These are phyloP conservation scores for Phaffia australis DNA, from an alignment of 768 basidiomycete genomes.

Conservation along the genomic window DNA sequence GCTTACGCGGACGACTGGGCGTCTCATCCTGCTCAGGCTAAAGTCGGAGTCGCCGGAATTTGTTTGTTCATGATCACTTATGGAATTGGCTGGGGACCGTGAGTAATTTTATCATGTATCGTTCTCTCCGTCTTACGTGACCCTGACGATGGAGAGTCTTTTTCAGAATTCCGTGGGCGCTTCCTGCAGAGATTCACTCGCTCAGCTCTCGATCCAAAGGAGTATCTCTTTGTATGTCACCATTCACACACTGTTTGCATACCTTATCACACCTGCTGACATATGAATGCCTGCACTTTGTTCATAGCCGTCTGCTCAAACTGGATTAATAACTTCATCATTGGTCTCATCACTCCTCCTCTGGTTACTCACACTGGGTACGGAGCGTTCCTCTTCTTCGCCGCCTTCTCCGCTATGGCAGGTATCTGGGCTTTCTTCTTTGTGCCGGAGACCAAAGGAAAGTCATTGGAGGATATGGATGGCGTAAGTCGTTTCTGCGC, in stretches of 20 bases:
- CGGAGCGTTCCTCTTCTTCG: conserved; percentile 29
- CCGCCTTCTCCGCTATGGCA: conserved; percentile 22
- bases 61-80: background rate
- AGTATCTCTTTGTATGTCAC: background rate
- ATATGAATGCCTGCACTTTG: background rate
- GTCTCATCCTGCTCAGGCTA: background rate
- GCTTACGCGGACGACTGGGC: background rate
- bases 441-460: conserved; percentile 28
- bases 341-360: conserved; percentile 27
- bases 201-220: conserved; percentile 4
- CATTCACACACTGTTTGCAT: background rate
- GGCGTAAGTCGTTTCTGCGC: background rate
- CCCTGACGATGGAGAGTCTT: too few relatives aligned
- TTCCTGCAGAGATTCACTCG: conserved; percentile 3
- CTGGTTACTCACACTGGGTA: conserved; percentile 23
- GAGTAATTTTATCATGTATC: too few relatives aligned
- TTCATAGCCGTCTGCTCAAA: conserved; percentile 26
- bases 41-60: background rate
- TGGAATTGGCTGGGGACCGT: conserved; percentile 6
- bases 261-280: too few relatives aligned
- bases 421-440: conserved; percentile 25
- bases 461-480: conserved; percentile 27
- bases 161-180: background rate
- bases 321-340: conserved; percentile 29
- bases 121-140: too few relatives aligned